Conservation (phyloP, 2,329 filamentous ascomycete species). For the Fusarium sp. region DNA sequence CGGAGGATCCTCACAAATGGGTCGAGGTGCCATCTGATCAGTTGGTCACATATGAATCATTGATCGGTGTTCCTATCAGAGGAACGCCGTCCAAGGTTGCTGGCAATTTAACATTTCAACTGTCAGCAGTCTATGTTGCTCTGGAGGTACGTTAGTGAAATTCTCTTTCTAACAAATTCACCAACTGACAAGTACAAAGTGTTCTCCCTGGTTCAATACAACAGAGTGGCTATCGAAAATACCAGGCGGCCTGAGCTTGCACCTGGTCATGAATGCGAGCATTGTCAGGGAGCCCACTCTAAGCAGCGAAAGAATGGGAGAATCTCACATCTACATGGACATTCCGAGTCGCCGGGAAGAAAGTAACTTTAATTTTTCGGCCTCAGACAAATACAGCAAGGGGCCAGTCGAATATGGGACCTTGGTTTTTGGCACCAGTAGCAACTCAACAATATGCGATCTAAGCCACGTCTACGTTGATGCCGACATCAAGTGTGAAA, state of each 20-base stretch:
- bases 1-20: not conserved
- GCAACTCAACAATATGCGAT: not conserved
- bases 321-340: not conserved
- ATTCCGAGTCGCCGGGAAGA: too few species aligned
- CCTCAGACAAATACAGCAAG: not conserved
- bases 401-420: not conserved
- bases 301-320: too few species aligned
- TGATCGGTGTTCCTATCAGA: slow-evolving; percentile 10
- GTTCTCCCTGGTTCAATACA: not conserved
- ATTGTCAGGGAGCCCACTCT: not conserved
- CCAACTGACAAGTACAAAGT: not conserved
- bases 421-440: not conserved
- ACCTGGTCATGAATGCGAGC: not conserved
- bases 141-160: not conserved
- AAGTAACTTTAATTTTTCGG: not conserved
- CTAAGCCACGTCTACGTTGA: not conserved
- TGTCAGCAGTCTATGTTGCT: not conserved
- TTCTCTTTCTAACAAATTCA: not conserved
- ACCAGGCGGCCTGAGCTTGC: not conserved
- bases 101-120: slow-evolving; percentile 3
- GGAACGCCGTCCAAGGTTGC: not conserved
- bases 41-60: not conserved
- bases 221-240: not conserved
- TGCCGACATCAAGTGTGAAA: not conserved
- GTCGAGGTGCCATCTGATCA: not conserved